Percentiles rank a stretch among this genome's conserved stretches.
phyloP scores from a whole-genome alignment of 345 rosid species.

The Gynandropsis gynandra region DNA sequence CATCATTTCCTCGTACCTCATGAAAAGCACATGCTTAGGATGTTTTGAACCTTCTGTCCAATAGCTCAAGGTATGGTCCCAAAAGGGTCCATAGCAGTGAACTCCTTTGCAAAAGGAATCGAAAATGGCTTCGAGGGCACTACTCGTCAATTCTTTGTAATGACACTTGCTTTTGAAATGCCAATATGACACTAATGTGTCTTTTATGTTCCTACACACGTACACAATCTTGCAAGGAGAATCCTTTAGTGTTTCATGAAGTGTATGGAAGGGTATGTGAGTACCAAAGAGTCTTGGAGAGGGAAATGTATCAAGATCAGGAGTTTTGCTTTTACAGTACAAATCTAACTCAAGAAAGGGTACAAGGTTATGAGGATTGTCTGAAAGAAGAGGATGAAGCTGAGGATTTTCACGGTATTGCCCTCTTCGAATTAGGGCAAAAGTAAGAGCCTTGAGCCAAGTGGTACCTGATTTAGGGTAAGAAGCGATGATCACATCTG shows the following conservation, averaged over 20 bases:
- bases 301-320: constrained; percentile 16
- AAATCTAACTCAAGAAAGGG: constrained; percentile 30
- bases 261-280: constrained; percentile 33
- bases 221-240: constrained; percentile 44
- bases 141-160: not conserved
- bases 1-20: constrained; percentile 36
- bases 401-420: constrained; percentile 7
- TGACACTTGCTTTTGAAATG: constrained; percentile 33
- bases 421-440: constrained; percentile 30
- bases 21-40: constrained; percentile 26
- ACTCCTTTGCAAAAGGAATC: constrained; percentile 34
- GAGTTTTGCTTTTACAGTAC: constrained; percentile 9
- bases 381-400: constrained; percentile 35
- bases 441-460: constrained; percentile 43
- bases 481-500: constrained; percentile 37
- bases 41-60: constrained; percentile 36
- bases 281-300: constrained; percentile 41
- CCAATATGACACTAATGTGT: constrained; percentile 42
- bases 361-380: constrained; percentile 40
- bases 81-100: constrained; percentile 33
- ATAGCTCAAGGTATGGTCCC: constrained; percentile 40
- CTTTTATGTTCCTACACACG: constrained; percentile 42
- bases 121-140: constrained; percentile 26
- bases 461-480: constrained; percentile 44
- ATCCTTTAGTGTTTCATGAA: constrained; percentile 25